Percentiles rank a stretch among this genome's conserved stretches.
Evolutionary conservation across 257 asterid genomes (phyloP).

Genomic region (Petunia secreta): DNA sequence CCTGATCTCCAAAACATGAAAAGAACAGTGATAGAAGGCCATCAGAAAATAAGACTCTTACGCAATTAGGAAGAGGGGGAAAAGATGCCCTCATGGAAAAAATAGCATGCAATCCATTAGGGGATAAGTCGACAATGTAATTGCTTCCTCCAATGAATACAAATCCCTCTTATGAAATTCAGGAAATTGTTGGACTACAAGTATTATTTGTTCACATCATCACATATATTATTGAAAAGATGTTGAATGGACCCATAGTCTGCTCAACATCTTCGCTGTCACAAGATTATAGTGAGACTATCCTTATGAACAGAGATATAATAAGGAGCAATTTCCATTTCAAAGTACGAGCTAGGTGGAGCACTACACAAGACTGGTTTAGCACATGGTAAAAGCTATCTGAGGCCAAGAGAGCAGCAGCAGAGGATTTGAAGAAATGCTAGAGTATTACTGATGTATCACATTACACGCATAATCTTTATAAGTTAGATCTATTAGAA

Average conservation of each 20-base stretch:
- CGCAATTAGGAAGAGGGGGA: background rate
- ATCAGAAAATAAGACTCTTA: background rate
- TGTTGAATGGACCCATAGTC: background rate
- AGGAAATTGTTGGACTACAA: background rate
- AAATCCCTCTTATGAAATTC: background rate
- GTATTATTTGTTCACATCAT: constrained; percentile 12
- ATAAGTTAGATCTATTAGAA: constrained; percentile 1
- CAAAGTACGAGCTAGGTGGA: constrained; percentile 2
- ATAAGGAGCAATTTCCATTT: constrained; percentile 1
- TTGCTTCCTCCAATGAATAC: constrained; percentile 2
- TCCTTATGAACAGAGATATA: background rate
- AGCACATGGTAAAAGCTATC: background rate
- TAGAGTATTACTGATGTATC: background rate
- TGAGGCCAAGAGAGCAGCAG: background rate
- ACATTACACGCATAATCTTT: background rate
- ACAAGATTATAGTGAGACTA: constrained; percentile 11
- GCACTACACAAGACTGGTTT: background rate
- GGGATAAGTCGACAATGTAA: background rate
- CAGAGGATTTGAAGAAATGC: background rate
- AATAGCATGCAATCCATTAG: background rate
- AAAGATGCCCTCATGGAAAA: constrained; percentile 5
- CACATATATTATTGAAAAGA: background rate
- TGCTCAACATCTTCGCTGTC: background rate
- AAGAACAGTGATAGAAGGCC: background rate
- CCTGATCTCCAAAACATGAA: background rate